These are phyloP conservation scores for Daedaleopsis nitida DNA, from an alignment of 768 basidiomycete genomes.

Conservation along the genomic window DNA sequence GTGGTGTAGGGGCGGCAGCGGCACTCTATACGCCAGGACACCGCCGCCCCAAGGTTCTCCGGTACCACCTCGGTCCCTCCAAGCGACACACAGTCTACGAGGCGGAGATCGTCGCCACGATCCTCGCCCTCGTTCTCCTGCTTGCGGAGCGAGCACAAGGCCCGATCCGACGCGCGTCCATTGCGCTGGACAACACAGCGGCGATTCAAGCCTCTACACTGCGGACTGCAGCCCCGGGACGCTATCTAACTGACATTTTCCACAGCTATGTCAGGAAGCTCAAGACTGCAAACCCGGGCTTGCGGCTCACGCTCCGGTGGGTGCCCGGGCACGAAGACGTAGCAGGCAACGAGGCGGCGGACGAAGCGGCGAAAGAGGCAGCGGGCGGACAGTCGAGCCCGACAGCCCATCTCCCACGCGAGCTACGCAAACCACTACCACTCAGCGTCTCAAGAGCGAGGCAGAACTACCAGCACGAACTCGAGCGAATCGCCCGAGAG, in stretches of 20 bases:
- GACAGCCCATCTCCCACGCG: neutral
- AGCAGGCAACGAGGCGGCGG: slow-evolving; percentile 18
- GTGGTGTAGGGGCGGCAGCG: too few relatives aligned
- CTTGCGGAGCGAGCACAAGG: too few relatives aligned
- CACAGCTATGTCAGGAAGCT: neutral
- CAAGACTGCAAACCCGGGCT: too few relatives aligned
- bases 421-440: slow-evolving; percentile 8
- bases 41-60: neutral
- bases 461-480: slow-evolving; percentile 10
- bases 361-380: too few relatives aligned
- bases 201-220: neutral
- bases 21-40: slow-evolving; percentile 21
- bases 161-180: too few relatives aligned
- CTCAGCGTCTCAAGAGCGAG: neutral
- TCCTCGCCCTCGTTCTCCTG: too few relatives aligned
- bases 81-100: slow-evolving; percentile 33
- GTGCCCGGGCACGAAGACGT: slow-evolving; percentile 17
- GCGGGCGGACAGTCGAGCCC: neutral
- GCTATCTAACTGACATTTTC: slow-evolving; percentile 14
- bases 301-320: slow-evolving; percentile 14
- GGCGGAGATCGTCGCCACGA: slow-evolving; percentile 32
- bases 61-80: slow-evolving; percentile 24
- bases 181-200: too few relatives aligned
- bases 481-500: slow-evolving; percentile 3
- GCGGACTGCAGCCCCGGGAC: neutral